A percentile compares a stretch with the other conserved stretches of the same genome.
Evolutionary conservation across 306 rosid species (phyloP).

Genomic region (Biancaea sappan): DNA sequence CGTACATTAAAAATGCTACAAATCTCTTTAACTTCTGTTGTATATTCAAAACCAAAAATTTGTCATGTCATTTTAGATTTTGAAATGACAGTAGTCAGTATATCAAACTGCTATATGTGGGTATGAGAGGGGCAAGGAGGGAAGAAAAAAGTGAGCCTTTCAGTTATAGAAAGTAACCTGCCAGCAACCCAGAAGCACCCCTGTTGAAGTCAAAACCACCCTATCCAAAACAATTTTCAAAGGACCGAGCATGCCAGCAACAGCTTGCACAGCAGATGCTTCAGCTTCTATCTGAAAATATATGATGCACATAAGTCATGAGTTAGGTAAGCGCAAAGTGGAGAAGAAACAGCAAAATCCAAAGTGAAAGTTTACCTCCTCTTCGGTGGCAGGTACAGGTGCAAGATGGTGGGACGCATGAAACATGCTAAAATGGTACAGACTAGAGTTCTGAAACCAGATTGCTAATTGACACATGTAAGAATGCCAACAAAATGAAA

Average conservation of each 20-base stretch:
- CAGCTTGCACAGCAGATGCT: constrained; percentile 67
- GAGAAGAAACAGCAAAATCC: constrained; percentile 5
- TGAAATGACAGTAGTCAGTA: not conserved
- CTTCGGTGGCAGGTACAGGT: constrained; percentile 74
- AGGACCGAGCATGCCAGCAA: constrained; percentile 62
- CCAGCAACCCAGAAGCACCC: constrained; percentile 91
- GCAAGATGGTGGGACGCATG: constrained; percentile 86
- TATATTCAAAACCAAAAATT: not conserved
- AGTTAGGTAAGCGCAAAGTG: not conserved
- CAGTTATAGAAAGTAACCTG: constrained; percentile 20
- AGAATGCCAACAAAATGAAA: constrained; percentile 26
- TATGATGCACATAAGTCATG: constrained; percentile 4
- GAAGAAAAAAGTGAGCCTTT: not conserved
- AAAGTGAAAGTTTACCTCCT: constrained; percentile 59
- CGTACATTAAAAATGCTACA: not conserved
- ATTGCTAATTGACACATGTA: constrained; percentile 33
- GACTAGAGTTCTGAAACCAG: constrained; percentile 85
- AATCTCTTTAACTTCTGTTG: not conserved
- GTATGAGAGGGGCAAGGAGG: not conserved
- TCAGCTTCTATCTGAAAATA: constrained; percentile 77
- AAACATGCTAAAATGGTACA: constrained; percentile 97
- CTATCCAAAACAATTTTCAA: constrained; percentile 81
- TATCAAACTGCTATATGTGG: not conserved
- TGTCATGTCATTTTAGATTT: not conserved
- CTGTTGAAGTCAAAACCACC: constrained; percentile 91